A percentile compares a stretch with the other conserved stretches of the same genome.
phyloP scores from a whole-genome alignment of 2,329 filamentous ascomycete genomes.

The Helotiales sp. region DNA sequence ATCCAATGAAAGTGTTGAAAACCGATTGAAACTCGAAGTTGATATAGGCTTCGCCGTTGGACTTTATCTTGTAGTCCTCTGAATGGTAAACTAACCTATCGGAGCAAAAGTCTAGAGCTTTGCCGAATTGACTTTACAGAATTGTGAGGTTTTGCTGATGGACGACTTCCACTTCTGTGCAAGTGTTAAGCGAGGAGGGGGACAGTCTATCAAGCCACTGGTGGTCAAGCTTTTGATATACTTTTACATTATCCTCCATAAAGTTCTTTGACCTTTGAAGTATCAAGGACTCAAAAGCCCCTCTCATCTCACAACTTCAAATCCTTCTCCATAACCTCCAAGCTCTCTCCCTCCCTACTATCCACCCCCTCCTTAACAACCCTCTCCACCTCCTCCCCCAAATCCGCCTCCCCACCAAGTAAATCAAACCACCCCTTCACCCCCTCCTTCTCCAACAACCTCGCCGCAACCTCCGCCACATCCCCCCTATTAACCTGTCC shows the following conservation, averaged over 20 bases:
- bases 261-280: neutral
- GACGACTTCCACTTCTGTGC: neutral
- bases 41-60: too few relatives aligned
- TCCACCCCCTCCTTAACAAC: neutral
- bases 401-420: slow-evolving; percentile 54
- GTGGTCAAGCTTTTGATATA: neutral
- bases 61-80: too few relatives aligned
- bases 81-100: too few relatives aligned
- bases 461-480: slow-evolving; percentile 63
- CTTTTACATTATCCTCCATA: neutral
- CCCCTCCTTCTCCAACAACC: slow-evolving; percentile 55
- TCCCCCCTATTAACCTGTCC: slow-evolving; percentile 56
- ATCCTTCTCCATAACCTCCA: slow-evolving; percentile 43
- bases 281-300: neutral
- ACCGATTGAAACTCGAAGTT: too few relatives aligned
- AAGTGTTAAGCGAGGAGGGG: neutral
- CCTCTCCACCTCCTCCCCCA: slow-evolving; percentile 46
- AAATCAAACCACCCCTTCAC: slow-evolving; percentile 39
- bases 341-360: slow-evolving; percentile 45
- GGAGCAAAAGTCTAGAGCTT: too few relatives aligned
- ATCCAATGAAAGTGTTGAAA: too few relatives aligned
- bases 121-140: too few relatives aligned
- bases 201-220: too few relatives aligned
- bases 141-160: neutral
- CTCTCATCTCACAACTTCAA: slow-evolving; percentile 14